Evolutionary conservation across 805 yeast species (phyloP).

Genomic region (Vanderwaltozyma verrucispora): DNA sequence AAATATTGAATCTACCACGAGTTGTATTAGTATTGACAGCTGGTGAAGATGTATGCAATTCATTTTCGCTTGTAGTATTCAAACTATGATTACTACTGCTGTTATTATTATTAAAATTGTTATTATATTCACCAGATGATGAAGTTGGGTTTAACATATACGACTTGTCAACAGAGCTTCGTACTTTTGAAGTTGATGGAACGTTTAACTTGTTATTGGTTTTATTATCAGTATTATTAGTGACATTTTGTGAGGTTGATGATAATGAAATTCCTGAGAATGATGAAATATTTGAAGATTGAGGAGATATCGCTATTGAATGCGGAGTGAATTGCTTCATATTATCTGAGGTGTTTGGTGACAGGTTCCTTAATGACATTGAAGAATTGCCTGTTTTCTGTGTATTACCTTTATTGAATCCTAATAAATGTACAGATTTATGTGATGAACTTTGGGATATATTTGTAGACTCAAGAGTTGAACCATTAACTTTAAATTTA

Average conservation of each 20-base stretch:
- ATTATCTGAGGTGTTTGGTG: not conserved
- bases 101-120: too few relatives aligned
- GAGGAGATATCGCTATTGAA: not conserved
- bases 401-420: too few relatives aligned
- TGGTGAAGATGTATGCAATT: not conserved
- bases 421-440: not conserved
- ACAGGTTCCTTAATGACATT: not conserved
- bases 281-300: not conserved
- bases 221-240: not conserved
- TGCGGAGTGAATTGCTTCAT: not conserved
- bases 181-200: not conserved
- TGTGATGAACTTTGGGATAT: not conserved
- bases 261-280: not conserved
- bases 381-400: not conserved
- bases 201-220: not conserved
- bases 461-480: not conserved
- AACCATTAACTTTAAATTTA: too few relatives aligned
- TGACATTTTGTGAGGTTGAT: not conserved
- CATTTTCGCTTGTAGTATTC: too few relatives aligned
- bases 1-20: slow-evolving; percentile 36
- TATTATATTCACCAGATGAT: too few relatives aligned
- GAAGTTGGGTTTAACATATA: not conserved
- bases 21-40: not conserved
- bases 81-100: too few relatives aligned
- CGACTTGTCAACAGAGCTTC: not conserved